Percentiles rank a stretch among this genome's conserved stretches.
Evolutionary conservation across 139 green algal species (phyloP).

Genomic region (Eudorina sp.): DNA sequence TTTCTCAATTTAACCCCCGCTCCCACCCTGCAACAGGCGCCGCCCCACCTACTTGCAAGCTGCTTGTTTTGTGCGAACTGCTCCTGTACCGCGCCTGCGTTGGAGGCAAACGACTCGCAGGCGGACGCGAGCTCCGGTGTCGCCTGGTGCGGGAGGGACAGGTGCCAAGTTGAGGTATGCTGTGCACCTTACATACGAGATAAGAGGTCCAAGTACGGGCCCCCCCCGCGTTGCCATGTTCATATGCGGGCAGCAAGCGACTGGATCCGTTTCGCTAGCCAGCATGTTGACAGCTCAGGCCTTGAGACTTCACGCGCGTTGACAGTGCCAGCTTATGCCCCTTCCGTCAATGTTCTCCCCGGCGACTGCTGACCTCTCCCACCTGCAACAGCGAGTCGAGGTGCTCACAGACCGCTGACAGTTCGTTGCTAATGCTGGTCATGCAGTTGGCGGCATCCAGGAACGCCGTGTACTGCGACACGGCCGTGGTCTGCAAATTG

Average conservation of each 20-base stretch:
- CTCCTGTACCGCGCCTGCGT: conserved; percentile 62
- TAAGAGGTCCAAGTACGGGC: no score
- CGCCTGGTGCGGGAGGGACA: conserved; percentile 27
- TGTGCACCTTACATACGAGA: no score
- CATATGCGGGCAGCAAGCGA: no score
- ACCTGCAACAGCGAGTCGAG: conserved; percentile 63
- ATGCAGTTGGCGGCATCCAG: conserved; percentile 66
- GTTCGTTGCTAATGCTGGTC: conserved; percentile 60
- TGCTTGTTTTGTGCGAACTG: conserved; percentile 78
- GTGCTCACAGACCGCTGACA: conserved; percentile 53
- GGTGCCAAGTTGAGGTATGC: no score
- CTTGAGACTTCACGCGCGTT: no score
- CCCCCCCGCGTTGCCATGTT: no score
- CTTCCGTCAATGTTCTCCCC: background rate
- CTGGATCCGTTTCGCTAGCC: no score
- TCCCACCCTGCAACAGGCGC: background rate
- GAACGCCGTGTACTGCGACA: conserved; percentile 68
- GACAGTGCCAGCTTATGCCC: no score
- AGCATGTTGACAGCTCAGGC: no score
- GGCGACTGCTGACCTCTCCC: conserved; percentile 21
- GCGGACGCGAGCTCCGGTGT: conserved; percentile 76
- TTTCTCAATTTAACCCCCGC: no score
- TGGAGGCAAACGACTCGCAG: conserved; percentile 74
- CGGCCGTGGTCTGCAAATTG: conserved; percentile 60
- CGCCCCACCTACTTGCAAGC: conserved; percentile 74